Conservation (phyloP, 225 moss, liverwort and hornwort species). For the Pseudisothecium myosuroides region DNA sequence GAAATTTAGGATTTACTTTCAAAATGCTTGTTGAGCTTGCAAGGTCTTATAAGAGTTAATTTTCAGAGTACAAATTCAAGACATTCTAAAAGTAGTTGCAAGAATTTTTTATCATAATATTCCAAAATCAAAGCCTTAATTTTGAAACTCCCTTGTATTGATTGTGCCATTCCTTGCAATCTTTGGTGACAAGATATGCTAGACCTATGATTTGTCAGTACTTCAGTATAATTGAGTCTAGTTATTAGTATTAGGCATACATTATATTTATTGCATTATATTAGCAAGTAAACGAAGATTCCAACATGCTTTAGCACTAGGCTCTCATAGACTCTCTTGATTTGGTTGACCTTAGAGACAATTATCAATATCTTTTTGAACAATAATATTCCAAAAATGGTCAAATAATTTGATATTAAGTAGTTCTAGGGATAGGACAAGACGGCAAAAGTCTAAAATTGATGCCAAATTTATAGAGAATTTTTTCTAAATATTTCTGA, state of each 20-base stretch:
- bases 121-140: too few relatives aligned
- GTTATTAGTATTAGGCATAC: fast-evolving
- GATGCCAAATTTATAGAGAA: not conserved
- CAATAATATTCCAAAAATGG: too few relatives aligned
- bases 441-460: not conserved
- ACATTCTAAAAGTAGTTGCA: not conserved
- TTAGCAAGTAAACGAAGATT: not conserved
- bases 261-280: fast-evolving
- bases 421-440: too few relatives aligned
- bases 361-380: not conserved
- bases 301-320: fast-evolving
- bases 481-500: too few relatives aligned
- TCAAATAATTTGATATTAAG: not conserved
- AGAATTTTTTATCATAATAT: not conserved
- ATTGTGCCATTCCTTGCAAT: not conserved
- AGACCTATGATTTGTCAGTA: not conserved
- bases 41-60: too few relatives aligned
- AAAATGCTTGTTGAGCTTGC: not conserved
- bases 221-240: not conserved
- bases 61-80: not conserved
- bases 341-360: not conserved
- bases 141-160: not conserved
- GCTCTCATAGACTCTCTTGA: not conserved
- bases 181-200: fast-evolving
- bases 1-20: not conserved